Percentiles rank a stretch among this genome's conserved stretches.
phyloP scores from a whole-genome alignment of 495 filamentous ascomycete genomes.

The Xylaria bambusicola region DNA sequence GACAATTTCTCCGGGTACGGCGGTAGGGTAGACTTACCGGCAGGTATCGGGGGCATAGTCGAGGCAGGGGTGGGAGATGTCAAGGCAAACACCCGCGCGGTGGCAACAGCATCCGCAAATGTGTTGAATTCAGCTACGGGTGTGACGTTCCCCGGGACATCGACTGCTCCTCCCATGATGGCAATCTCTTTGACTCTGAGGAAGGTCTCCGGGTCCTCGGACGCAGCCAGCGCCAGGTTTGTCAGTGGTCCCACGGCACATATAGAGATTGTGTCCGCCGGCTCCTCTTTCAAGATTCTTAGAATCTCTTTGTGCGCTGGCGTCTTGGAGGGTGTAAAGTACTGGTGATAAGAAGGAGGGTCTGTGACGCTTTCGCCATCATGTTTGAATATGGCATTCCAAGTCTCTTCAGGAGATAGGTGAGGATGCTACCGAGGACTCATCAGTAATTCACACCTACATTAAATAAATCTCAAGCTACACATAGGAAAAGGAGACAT shows the following conservation, averaged over 20 bases:
- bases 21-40: conserved; percentile 48
- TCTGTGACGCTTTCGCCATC: conserved; percentile 45
- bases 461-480: no score
- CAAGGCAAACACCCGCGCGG: conserved; percentile 85
- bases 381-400: conserved; percentile 78
- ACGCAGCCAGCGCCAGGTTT: conserved; percentile 85
- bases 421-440: conserved; percentile 73
- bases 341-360: conserved; percentile 44
- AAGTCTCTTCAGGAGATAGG: conserved; percentile 77
- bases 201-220: conserved; percentile 82
- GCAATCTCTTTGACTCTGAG: conserved; percentile 85
- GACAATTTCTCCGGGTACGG: conserved; percentile 69
- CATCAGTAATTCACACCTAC: not conserved
- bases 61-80: conserved; percentile 73
- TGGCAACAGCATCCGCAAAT: conserved; percentile 78
- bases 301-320: conserved; percentile 85
- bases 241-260: conserved; percentile 89
- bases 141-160: conserved; percentile 76
- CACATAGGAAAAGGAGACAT: no score
- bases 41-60: conserved; percentile 64
- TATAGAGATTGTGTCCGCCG: conserved; percentile 81
- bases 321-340: conserved; percentile 71
- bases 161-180: conserved; percentile 94
- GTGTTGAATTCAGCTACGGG: conserved; percentile 84
- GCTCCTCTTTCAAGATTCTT: conserved; percentile 72